Evolutionary conservation across 1,139 yeast species (phyloP).

Genomic region (Sugiyamaella novakii): DNA sequence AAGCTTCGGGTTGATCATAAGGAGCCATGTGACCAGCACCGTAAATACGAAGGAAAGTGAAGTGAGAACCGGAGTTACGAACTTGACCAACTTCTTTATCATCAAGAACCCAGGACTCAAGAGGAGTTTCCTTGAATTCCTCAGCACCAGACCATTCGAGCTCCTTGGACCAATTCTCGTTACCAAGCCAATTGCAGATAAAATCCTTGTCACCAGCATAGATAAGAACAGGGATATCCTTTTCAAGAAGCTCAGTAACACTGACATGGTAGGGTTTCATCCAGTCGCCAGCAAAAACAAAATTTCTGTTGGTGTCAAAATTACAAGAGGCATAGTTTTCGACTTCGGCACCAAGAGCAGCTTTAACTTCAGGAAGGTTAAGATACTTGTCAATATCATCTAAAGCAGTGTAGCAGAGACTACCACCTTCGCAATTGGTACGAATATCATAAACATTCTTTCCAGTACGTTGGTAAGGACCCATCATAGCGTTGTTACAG

Average conservation of each 20-base stretch:
- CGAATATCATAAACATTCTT: slow-evolving; percentile 72
- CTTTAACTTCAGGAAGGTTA: slow-evolving; percentile 60
- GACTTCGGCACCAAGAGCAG: slow-evolving; percentile 61
- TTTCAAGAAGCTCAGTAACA: slow-evolving; percentile 59
- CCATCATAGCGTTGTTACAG: slow-evolving; percentile 62
- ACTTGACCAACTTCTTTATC: slow-evolving; percentile 64
- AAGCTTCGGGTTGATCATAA: slow-evolving; percentile 72
- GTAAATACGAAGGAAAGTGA: slow-evolving; percentile 63
- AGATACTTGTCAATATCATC: slow-evolving; percentile 59
- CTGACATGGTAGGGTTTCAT: slow-evolving; percentile 65
- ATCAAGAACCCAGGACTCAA: slow-evolving; percentile 46
- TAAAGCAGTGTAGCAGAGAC: slow-evolving; percentile 61
- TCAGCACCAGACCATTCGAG: slow-evolving; percentile 59
- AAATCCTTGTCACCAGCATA: slow-evolving; percentile 90
- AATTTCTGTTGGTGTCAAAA: slow-evolving; percentile 57
- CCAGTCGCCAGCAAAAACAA: slow-evolving; percentile 62
- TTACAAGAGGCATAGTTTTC: slow-evolving; percentile 59
- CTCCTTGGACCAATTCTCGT: slow-evolving; percentile 72
- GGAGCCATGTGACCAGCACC: slow-evolving; percentile 81
- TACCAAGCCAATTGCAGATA: slow-evolving; percentile 90
- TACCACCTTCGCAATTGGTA: slow-evolving; percentile 54
- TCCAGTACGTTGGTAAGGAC: slow-evolving; percentile 60
- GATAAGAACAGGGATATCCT: slow-evolving; percentile 70
- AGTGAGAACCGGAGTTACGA: slow-evolving; percentile 53
- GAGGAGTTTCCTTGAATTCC: slow-evolving; percentile 38